These are phyloP conservation scores for Cladorrhinum samala DNA, from an alignment of 495 filamentous ascomycete genomes.

Conservation along the genomic window DNA sequence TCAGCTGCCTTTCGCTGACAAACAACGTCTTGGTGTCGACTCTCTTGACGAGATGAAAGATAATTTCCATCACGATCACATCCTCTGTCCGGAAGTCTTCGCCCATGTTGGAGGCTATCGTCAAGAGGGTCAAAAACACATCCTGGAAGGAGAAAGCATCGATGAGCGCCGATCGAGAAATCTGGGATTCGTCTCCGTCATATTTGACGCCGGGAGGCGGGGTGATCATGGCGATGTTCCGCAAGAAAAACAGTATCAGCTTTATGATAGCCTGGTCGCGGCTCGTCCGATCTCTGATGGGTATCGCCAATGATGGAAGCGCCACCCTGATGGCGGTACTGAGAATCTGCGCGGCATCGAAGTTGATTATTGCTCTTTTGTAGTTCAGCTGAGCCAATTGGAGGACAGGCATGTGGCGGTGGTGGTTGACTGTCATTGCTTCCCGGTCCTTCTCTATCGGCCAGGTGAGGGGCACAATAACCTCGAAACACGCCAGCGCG, in stretches of 20 bases:
- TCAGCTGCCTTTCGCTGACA: conserved; percentile 65
- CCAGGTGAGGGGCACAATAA: conserved; percentile 94
- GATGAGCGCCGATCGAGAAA: conserved; percentile 80
- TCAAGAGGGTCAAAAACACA: conserved; percentile 75
- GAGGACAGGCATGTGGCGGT: conserved; percentile 81
- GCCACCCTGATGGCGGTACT: conserved; percentile 71
- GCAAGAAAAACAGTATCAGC: conserved; percentile 77
- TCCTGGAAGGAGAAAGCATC: conserved; percentile 87
- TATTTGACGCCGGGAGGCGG: conserved; percentile 52
- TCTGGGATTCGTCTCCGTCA: conserved; percentile 75
- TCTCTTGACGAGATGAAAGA: conserved; percentile 89
- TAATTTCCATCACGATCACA: conserved; percentile 73
- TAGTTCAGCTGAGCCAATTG: conserved; percentile 82
- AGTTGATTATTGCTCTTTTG: conserved; percentile 80
- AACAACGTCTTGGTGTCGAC: conserved; percentile 83
- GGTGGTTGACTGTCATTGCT: conserved; percentile 87
- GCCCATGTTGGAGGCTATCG: conserved; percentile 81
- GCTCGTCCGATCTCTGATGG: conserved; percentile 64
- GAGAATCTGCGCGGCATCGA: conserved; percentile 68
- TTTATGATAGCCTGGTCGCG: conserved; percentile 93
- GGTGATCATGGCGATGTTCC: conserved; percentile 81
- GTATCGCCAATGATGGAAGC: conserved; percentile 79
- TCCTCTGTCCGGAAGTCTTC: conserved; percentile 90
- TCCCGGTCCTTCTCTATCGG: conserved; percentile 69
- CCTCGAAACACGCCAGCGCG: conserved; percentile 79